phyloP scores from a whole-genome alignment of 2,329 filamentous ascomycete genomes.

The Scedosporium dehoogii region DNA sequence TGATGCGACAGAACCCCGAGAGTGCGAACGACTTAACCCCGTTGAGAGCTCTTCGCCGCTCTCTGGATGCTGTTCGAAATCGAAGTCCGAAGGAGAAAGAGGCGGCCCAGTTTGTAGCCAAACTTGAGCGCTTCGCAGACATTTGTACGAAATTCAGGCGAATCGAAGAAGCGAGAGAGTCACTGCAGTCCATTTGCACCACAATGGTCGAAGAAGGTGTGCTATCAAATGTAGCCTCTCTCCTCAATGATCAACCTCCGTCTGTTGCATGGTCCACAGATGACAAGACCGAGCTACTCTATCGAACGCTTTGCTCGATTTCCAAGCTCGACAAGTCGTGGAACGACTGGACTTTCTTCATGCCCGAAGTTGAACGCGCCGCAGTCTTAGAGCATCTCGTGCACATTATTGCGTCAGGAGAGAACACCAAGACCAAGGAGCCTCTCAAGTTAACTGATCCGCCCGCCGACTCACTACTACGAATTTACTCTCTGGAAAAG shows the following conservation, averaged over 20 bases:
- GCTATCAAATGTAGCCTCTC: conserved; percentile 40
- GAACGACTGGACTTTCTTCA: conserved; percentile 44
- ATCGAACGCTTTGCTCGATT: conserved; percentile 48
- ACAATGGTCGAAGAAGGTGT: conserved; percentile 49
- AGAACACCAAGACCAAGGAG: conserved; percentile 19
- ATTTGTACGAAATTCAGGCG: conserved; percentile 43
- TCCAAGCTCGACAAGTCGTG: conserved; percentile 48
- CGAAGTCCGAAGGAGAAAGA: conserved; percentile 44
- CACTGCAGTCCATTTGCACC: conserved; percentile 51
- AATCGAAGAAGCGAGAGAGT: conserved; percentile 45
- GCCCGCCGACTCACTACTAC: conserved; percentile 35
- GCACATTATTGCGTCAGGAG: conserved; percentile 32
- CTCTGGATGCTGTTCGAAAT: conserved; percentile 51
- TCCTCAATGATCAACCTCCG: conserved; percentile 39
- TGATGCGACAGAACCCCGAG: conserved; percentile 33
- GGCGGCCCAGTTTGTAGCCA: conserved; percentile 49
- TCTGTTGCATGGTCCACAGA: conserved; percentile 41
- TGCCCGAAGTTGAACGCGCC: conserved; percentile 41
- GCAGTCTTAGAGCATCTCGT: conserved; percentile 53
- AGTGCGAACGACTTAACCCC: conserved; percentile 31
- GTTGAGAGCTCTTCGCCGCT: conserved; percentile 50
- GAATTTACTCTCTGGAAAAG: conserved; percentile 36
- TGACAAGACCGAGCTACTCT: conserved; percentile 41
- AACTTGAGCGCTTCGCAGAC: conserved; percentile 58
- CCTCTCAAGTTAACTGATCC: conserved; percentile 33